Evolutionary conservation across 768 basidiomycete species (phyloP).

Genomic region (Cystoderma amianthinum): DNA sequence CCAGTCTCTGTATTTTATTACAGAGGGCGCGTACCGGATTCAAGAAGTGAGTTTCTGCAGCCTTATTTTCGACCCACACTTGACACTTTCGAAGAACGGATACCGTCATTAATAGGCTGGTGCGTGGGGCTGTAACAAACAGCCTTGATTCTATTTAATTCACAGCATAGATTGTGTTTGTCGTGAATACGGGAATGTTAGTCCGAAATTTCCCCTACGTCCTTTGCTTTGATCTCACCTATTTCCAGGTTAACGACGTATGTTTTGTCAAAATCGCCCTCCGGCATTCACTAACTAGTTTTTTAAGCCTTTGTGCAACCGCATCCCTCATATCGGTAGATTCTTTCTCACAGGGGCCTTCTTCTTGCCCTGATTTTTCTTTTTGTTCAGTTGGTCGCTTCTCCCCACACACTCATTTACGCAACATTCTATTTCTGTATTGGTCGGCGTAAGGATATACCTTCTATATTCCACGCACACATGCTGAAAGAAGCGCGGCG

Average conservation of each 20-base stretch:
- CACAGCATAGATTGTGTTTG: conserved; percentile 38
- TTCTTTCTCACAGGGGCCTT: not conserved
- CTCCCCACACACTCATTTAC: conserved; percentile 36
- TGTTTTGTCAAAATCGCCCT: not conserved
- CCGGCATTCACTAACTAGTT: not conserved
- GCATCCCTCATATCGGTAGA: conserved; percentile 25
- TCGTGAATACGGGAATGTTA: conserved; percentile 45
- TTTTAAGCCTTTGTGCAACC: conserved; percentile 18
- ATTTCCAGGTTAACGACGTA: conserved; percentile 28
- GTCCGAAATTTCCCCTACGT: conserved; percentile 3
- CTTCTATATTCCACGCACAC: too few species aligned
- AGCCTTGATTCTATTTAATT: not conserved
- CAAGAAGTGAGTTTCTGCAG: conserved; percentile 31
- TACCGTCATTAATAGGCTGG: conserved; percentile 42
- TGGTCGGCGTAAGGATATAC: conserved; percentile 39
- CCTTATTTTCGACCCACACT: too few species aligned
- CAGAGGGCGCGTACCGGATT: conserved; percentile 46
- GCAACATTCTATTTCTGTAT: conserved; percentile 47
- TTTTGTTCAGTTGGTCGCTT: conserved; percentile 25
- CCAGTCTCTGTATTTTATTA: conserved; percentile 36
- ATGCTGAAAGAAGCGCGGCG: too few species aligned
- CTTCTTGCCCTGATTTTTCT: not conserved
- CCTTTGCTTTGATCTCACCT: conserved; percentile 4
- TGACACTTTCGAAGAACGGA: conserved; percentile 38
- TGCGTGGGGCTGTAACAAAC: conserved; percentile 10